These are phyloP conservation scores for Cornus controversa DNA, from an alignment of 148 eudicot species.

Conservation along the genomic window DNA sequence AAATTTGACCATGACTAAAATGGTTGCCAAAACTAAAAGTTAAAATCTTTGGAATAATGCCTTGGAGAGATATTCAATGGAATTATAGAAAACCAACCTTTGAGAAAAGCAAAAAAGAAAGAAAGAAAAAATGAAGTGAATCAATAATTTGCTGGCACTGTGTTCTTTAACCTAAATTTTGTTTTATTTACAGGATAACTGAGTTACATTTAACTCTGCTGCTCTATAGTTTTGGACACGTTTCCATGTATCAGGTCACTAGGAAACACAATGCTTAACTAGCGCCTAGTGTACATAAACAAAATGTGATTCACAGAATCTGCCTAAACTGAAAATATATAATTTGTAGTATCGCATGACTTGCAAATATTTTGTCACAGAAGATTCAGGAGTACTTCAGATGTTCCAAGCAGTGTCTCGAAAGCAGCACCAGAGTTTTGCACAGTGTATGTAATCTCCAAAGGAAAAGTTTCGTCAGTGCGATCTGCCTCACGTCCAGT, in stretches of 20 bases:
- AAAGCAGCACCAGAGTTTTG: slow-evolving; percentile 65
- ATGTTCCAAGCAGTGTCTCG: slow-evolving; percentile 41
- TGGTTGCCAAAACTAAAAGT: not conserved
- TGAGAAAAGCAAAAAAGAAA: not conserved
- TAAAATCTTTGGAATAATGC: too few species aligned
- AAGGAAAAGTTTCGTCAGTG: slow-evolving; percentile 45
- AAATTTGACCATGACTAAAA: not conserved
- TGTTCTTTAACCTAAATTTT: not conserved
- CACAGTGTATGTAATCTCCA: slow-evolving; percentile 52
- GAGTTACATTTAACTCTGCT: not conserved
- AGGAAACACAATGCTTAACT: not conserved
- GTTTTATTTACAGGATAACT: not conserved
- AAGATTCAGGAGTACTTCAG: slow-evolving; percentile 44
- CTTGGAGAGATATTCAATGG: not conserved
- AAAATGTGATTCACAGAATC: not conserved
- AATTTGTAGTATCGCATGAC: not conserved
- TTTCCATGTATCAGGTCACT: not conserved
- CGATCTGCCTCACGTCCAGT: slow-evolving; percentile 38
- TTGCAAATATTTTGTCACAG: slow-evolving; percentile 26
- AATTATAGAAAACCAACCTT: not conserved
- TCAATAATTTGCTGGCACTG: too few species aligned
- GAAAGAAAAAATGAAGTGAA: not conserved
- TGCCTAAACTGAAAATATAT: not conserved
- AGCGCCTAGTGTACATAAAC: not conserved
- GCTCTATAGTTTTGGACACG: not conserved